Evolutionary conservation across 345 rosid genomes (phyloP).

Genomic region (Eutrema japonicum): DNA sequence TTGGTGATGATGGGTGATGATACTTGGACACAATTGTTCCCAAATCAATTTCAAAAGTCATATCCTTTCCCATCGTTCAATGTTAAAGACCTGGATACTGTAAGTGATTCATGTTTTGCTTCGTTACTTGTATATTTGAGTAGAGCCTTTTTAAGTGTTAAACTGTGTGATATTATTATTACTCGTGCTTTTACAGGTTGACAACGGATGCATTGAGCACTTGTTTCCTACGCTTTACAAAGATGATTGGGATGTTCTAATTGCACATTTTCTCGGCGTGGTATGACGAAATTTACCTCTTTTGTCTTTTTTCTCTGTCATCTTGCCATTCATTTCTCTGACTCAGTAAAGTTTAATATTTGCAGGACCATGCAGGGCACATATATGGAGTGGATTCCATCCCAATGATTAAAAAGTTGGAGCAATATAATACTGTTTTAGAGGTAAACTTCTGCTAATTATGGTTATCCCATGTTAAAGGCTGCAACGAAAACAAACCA

Average conservation of each 20-base stretch:
- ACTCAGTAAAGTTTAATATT: slow-evolving; percentile 31
- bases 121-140: background rate
- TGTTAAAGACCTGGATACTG: slow-evolving; percentile 91
- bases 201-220: slow-evolving; percentile 87
- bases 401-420: slow-evolving; percentile 86
- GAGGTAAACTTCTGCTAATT: slow-evolving; percentile 58
- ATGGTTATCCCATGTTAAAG: background rate
- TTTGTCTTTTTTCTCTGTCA: slow-evolving; percentile 17
- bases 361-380: slow-evolving; percentile 96
- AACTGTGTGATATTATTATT: slow-evolving; percentile 1
- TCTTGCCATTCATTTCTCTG: slow-evolving; percentile 19
- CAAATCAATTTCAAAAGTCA: slow-evolving; percentile 78
- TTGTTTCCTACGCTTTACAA: slow-evolving; percentile 68
- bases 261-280: slow-evolving; percentile 97
- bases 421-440: slow-evolving; percentile 76
- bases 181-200: slow-evolving; percentile 57
- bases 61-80: slow-evolving; percentile 94
- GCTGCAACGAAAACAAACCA: background rate
- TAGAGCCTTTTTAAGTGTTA: background rate
- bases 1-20: slow-evolving; percentile 97
- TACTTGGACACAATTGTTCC: slow-evolving; percentile 92
- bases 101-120: slow-evolving; percentile 41
- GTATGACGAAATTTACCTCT: slow-evolving; percentile 50
- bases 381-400: slow-evolving; percentile 85
- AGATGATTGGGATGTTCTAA: slow-evolving; percentile 94